Conservation (phyloP, 1,284 basidiomycete species). For the Flammula alnicola region DNA sequence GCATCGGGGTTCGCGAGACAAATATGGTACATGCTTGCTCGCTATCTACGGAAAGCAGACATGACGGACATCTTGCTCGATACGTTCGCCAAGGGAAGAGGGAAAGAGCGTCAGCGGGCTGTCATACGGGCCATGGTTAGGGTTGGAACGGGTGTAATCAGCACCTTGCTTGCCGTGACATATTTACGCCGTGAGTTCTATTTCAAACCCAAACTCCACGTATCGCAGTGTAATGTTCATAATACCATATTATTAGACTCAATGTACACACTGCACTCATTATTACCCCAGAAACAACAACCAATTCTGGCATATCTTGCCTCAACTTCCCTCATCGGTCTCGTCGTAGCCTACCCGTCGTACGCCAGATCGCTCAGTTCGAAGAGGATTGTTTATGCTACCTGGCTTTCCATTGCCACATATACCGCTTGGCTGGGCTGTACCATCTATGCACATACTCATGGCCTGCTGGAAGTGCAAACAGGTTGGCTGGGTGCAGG, state of each 20-base stretch:
- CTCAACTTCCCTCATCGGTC: constrained; percentile 43
- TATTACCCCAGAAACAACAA: constrained; percentile 36
- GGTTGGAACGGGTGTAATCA: constrained; percentile 46
- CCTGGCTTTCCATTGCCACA: constrained; percentile 58
- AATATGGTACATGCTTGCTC: constrained; percentile 74
- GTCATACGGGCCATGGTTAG: constrained; percentile 47
- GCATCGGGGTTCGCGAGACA: constrained; percentile 66
- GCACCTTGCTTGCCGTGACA: constrained; percentile 56
- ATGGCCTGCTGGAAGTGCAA: constrained; percentile 44
- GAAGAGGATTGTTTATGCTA: constrained; percentile 55
- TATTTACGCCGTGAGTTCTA: constrained; percentile 67
- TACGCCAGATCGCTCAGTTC: constrained; percentile 57
- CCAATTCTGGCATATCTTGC: constrained; percentile 40
- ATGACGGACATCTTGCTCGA: constrained; percentile 67
- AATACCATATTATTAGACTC: constrained; percentile 46
- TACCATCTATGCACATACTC: constrained; percentile 52
- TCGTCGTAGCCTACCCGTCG: constrained; percentile 53
- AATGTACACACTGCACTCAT: constrained; percentile 51
- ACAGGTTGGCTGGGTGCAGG: constrained; percentile 47
- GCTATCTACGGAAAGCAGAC: constrained; percentile 66
- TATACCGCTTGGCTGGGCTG: constrained; percentile 64
- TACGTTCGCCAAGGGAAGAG: constrained; percentile 59
- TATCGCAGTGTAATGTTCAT: not conserved
- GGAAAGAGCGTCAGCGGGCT: constrained; percentile 47
- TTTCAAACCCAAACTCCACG: not conserved